Conservation (phyloP, 139 green algal species). For the Pseudopediastrum boryanum region DNA sequence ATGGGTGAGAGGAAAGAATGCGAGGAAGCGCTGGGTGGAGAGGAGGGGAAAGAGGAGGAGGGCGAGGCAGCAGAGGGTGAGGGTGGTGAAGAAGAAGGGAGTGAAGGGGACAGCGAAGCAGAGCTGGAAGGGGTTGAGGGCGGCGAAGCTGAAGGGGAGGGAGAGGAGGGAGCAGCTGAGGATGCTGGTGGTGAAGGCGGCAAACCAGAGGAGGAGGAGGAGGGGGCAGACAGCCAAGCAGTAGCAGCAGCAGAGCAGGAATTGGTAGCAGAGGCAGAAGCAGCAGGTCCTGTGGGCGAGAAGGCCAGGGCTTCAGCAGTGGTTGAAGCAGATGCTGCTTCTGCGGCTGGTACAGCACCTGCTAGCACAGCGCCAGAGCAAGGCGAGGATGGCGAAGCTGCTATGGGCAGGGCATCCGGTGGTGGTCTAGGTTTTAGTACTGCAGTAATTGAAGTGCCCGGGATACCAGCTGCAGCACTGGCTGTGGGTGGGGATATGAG, state of each 20-base stretch:
- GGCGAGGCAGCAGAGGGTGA: constrained; percentile 2
- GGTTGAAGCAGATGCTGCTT: too few species aligned
- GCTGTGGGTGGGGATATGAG: constrained; percentile 8
- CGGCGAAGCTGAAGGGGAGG: not conserved
- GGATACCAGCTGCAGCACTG: constrained; percentile 8
- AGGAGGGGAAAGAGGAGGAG: not conserved
- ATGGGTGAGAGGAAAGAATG: not conserved
- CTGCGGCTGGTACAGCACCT: too few species aligned
- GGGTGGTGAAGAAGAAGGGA: constrained; percentile 2
- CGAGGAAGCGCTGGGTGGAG: not conserved
- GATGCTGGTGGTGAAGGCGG: not conserved
- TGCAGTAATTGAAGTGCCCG: not conserved
- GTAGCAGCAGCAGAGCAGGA: not conserved
- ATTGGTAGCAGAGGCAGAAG: not conserved
- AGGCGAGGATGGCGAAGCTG: too few species aligned
- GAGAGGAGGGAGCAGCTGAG: constrained; percentile 4
- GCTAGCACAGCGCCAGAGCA: too few species aligned
- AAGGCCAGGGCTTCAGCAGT: not conserved
- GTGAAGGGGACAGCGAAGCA: not conserved
- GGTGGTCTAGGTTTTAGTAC: not conserved
- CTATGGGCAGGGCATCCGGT: not conserved
- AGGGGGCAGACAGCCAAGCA: not conserved
- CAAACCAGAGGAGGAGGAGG: not conserved
- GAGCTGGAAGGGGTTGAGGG: not conserved
- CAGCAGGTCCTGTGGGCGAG: constrained; percentile 12